phyloP scores from a whole-genome alignment of 176 grass and related monocot species.

The Calamus simplicifolius region DNA sequence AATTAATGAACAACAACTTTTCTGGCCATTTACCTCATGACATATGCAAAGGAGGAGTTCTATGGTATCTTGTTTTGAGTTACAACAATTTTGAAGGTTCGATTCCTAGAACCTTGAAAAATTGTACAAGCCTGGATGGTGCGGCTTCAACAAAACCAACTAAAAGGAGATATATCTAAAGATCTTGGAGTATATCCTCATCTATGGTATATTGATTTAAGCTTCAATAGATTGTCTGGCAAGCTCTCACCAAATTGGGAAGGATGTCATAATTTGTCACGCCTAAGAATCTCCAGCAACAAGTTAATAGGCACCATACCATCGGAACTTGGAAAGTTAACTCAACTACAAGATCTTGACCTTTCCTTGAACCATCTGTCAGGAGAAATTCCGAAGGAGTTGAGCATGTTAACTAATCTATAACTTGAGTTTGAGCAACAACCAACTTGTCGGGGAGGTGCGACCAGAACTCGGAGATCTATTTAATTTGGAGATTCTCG shows the following conservation, averaged over 20 bases:
- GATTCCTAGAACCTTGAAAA: slow-evolving; percentile 10
- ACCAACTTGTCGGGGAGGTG: slow-evolving; percentile 3
- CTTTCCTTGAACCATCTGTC: background rate
- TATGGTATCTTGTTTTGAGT: fast-evolving
- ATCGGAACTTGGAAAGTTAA: background rate
- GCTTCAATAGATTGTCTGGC: background rate
- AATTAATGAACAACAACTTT: no score
- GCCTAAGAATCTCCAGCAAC: background rate
- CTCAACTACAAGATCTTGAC: background rate
- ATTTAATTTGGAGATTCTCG: background rate
- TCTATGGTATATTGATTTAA: background rate
- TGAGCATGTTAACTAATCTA: background rate
- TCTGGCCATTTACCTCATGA: no score
- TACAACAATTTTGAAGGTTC: slow-evolving; percentile 2
- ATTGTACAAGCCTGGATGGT: background rate
- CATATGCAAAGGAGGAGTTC: no score
- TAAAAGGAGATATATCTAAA: slow-evolving; percentile 13
- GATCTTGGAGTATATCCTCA: slow-evolving; percentile 16
- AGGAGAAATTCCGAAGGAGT: slow-evolving; percentile 2
- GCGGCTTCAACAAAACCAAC: background rate
- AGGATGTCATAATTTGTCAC: background rate
- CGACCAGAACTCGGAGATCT: background rate
- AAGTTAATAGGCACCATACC: background rate
- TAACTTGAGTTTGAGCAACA: background rate
- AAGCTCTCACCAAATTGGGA: background rate